Conservation (phyloP, 2,329 filamentous ascomycete genomes). For the Ilyonectria robusta region DNA sequence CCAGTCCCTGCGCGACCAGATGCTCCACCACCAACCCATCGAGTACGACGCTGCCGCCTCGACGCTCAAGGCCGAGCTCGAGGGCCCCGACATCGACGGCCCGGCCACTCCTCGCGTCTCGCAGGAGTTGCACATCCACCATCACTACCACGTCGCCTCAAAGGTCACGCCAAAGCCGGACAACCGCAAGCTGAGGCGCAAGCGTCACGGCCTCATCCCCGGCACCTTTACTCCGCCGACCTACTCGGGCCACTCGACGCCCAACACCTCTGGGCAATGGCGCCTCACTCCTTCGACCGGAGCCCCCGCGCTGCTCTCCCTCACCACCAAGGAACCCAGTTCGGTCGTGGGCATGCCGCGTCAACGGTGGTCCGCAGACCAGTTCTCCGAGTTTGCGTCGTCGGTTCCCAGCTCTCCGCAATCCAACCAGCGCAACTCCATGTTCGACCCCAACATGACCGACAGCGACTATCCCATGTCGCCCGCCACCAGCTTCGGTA, state of each 20-base stretch:
- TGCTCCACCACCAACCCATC: slow-evolving; percentile 83
- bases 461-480: slow-evolving; percentile 82
- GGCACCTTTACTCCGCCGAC: slow-evolving; percentile 72
- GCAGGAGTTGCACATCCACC: slow-evolving; percentile 91
- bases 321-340: slow-evolving; percentile 65
- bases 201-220: slow-evolving; percentile 74
- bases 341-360: slow-evolving; percentile 60
- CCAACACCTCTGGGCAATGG: slow-evolving; percentile 55
- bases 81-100: slow-evolving; percentile 56
- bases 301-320: slow-evolving; percentile 58
- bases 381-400: slow-evolving; percentile 76
- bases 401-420: slow-evolving; percentile 87
- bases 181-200: slow-evolving; percentile 77
- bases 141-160: slow-evolving; percentile 86
- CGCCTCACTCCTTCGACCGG: slow-evolving; percentile 57
- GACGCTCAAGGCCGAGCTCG: slow-evolving; percentile 81
- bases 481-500: slow-evolving; percentile 82
- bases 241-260: slow-evolving; percentile 57
- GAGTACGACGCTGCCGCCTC: slow-evolving; percentile 57
- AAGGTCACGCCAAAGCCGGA: slow-evolving; percentile 75
- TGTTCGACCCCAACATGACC: slow-evolving; percentile 80
- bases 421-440: slow-evolving; percentile 79
- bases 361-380: slow-evolving; percentile 75
- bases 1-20: slow-evolving; percentile 85
- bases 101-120: slow-evolving; percentile 57